A percentile compares a stretch with the other conserved stretches of the same genome.
These are phyloP conservation scores for Trichoderma oligosporum DNA, from an alignment of 2,329 filamentous ascomycete species.

Conservation along the genomic window DNA sequence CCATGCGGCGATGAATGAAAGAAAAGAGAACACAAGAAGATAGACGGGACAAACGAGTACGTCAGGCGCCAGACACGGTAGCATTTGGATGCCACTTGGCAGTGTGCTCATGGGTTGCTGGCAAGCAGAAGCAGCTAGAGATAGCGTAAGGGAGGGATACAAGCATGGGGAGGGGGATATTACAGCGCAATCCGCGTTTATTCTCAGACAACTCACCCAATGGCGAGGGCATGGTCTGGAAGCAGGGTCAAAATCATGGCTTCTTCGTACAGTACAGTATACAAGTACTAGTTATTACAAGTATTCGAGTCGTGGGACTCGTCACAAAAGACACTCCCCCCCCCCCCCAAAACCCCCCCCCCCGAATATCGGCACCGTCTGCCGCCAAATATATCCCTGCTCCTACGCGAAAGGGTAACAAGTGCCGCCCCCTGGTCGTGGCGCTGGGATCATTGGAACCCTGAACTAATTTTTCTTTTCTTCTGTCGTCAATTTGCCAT, in stretches of 20 bases:
- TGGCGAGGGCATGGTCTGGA: constrained; percentile 5
- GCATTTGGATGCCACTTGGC: constrained; percentile 10
- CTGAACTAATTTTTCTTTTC: constrained; percentile 2
- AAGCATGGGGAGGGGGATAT: constrained; percentile 1
- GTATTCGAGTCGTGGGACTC: constrained; percentile 1
- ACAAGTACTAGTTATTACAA: no score
- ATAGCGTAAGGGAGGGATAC: neutral
- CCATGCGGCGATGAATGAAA: constrained; percentile 1
- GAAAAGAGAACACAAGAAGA: neutral
- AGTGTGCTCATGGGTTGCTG: constrained; percentile 5
- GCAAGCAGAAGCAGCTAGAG: constrained; percentile 8
- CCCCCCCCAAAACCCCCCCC: neutral
- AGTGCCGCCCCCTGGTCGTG: constrained; percentile 14
- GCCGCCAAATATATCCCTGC: constrained; percentile 21
- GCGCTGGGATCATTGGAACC: constrained; percentile 17
- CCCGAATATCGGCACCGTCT: constrained; percentile 20
- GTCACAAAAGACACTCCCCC: constrained; percentile 1
- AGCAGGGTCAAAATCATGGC: constrained; percentile 3
- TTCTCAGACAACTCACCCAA: constrained; percentile 8
- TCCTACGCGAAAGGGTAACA: constrained; percentile 16
- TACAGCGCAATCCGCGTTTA: constrained; percentile 18
- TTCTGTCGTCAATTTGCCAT: constrained; percentile 10
- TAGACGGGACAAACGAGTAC: constrained; percentile 8
- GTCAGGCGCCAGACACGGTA: constrained; percentile 14
- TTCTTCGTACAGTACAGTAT: neutral